Evolutionary conservation across 495 filamentous ascomycete genomes (phyloP), one percentile per base, ranked within the genome.

Genomic region (Talaromyces nanjingensis): DNA sequence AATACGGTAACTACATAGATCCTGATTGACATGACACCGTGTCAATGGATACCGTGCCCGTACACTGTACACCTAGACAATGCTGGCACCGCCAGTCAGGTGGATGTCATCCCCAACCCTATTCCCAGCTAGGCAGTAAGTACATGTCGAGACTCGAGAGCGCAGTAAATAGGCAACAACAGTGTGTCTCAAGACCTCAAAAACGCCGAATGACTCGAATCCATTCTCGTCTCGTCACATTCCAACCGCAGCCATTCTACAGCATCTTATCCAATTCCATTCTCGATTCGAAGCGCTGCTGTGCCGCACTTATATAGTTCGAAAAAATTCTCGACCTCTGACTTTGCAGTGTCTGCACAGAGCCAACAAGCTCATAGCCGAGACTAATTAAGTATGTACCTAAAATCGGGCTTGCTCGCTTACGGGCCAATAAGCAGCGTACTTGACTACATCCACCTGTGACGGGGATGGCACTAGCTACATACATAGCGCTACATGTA

Each of bases 251-350:
- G 4, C 27, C 27, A 27, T 27, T n/a, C n/a, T n/a, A n/a, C n/a
- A n/a, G n/a, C n/a, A n/a, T n/a, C n/a, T n/a, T n/a, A n/a, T n/a
- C n/a, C n/a, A n/a, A n/a, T n/a, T n/a, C n/a, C n/a, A n/a, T n/a
- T n/a, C n/a, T n/a, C n/a, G n/a, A n/a, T n/a, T n/a, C n/a, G 22
- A 56, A 56, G 22, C 53, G 53, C 53, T 56, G 53, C 53, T 56
- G 53, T 56, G 53, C 53, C 53, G 53, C 53, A 56, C 53, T 56
- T 56, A 29, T 56, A 14, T 56, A 29, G 14, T 54, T 54, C 12
- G 24, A 54, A 54, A 27, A 52, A 52, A 52, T n/a, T 52, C 47
- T 18, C 52, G 22, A 9, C 24, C 52, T 54, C 24, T 8, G 14
- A 27, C 6, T 27, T 5, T 24, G 22, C 22, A 24, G 22, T 24